Conservation (phyloP, 805 yeast species). For the Barnettozyma vustinii region DNA sequence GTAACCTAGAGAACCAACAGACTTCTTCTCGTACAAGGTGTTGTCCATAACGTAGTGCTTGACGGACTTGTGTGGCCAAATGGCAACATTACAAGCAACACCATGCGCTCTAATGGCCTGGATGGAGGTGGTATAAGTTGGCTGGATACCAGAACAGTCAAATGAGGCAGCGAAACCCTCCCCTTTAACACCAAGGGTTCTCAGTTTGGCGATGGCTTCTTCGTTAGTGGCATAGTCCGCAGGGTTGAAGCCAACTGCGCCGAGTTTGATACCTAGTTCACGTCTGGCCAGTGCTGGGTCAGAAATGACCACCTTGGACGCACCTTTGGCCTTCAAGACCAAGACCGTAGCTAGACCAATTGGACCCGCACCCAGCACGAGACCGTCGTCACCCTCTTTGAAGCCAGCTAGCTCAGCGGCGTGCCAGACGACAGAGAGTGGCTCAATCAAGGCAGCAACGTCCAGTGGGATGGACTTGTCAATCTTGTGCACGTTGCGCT, state of each 20-base stretch:
- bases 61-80: conserved; percentile 43
- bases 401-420: conserved; percentile 43
- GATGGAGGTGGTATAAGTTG: conserved; percentile 38
- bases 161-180: conserved; percentile 46
- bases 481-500: conserved; percentile 35
- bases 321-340: conserved; percentile 45
- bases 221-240: conserved; percentile 23
- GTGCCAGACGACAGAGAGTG: conserved; percentile 56
- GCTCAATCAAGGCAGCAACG: conserved; percentile 53
- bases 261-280: conserved; percentile 46
- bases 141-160: conserved; percentile 49
- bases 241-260: conserved; percentile 43
- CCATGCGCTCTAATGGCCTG: conserved; percentile 38
- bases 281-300: conserved; percentile 62
- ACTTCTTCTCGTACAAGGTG: conserved; percentile 36
- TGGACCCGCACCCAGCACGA: conserved; percentile 59
- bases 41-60: conserved; percentile 41
- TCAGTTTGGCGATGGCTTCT: conserved; percentile 29
- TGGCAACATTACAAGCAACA: conserved; percentile 42
- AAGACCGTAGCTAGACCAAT: conserved; percentile 56
- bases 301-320: conserved; percentile 47
- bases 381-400: conserved; percentile 38
- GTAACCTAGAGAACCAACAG: conserved; percentile 43
- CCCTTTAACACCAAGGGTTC: conserved; percentile 32
- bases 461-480: conserved; percentile 39